Evolutionary conservation across 495 filamentous ascomycete genomes (phyloP).

Genomic region (Hypoxylon subgilvum): DNA sequence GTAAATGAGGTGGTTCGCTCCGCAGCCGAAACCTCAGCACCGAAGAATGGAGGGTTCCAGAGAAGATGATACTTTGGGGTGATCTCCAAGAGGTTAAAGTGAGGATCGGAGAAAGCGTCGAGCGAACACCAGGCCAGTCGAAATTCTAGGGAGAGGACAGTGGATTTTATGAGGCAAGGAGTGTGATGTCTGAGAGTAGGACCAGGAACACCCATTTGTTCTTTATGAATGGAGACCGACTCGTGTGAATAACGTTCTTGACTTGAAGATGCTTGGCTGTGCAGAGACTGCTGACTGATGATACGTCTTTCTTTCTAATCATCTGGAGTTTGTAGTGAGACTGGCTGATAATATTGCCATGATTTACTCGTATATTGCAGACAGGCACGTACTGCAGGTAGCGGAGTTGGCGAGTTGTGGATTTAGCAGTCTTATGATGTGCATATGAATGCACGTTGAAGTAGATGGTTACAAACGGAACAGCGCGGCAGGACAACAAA

Average conservation of each 20-base stretch:
- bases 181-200: conserved; percentile 30
- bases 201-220: conserved; percentile 39
- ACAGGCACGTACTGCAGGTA: background rate
- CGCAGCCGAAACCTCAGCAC: conserved; percentile 62
- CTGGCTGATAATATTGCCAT: background rate
- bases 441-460: conserved; percentile 19
- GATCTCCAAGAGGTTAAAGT: conserved; percentile 66
- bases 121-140: conserved; percentile 53
- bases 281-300: background rate
- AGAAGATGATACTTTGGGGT: conserved; percentile 28
- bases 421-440: conserved; percentile 22
- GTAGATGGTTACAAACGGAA: conserved; percentile 11
- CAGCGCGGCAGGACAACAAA: conserved; percentile 3
- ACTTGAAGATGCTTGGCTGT: conserved; percentile 7
- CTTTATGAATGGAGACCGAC: conserved; percentile 36
- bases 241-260: conserved; percentile 18
- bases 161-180: conserved; percentile 21
- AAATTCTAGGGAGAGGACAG: conserved; percentile 20
- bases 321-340: background rate
- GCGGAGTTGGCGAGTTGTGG: conserved; percentile 25
- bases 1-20: conserved; percentile 57
- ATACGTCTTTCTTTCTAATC: background rate
- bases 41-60: conserved; percentile 57
- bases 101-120: conserved; percentile 63
- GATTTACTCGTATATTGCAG: background rate